Conservation (phyloP, 768 basidiomycete genomes). For the Saitozyma sp. region DNA sequence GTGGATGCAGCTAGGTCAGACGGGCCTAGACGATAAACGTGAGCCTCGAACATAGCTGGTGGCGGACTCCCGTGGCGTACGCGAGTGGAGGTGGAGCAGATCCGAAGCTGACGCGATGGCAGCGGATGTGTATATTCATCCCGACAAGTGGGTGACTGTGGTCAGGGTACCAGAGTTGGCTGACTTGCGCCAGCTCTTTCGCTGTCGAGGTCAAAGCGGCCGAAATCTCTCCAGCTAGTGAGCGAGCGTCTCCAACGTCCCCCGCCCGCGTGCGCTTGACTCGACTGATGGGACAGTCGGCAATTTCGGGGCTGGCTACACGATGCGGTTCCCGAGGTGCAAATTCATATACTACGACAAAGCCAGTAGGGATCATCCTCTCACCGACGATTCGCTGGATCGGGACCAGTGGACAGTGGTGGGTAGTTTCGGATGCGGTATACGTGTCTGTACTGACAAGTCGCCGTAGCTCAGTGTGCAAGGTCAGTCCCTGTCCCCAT, state of each 20-base stretch:
- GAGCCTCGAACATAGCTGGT: slow-evolving; percentile 44
- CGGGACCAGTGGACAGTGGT: slow-evolving; percentile 53
- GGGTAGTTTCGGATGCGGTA: slow-evolving; percentile 16
- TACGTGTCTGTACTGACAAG: background rate
- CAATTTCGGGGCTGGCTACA: slow-evolving; percentile 78
- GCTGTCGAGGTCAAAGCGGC: slow-evolving; percentile 91
- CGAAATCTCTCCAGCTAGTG: slow-evolving; percentile 77
- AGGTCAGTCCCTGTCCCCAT: background rate
- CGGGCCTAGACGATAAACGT: slow-evolving; percentile 52
- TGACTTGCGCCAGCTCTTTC: slow-evolving; percentile 68
- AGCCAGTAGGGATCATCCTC: slow-evolving; percentile 31
- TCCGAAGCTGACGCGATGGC: slow-evolving; percentile 51
- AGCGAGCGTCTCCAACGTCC: slow-evolving; percentile 4
- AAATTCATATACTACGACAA: slow-evolving; percentile 73
- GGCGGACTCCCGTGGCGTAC: no score
- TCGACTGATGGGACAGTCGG: slow-evolving; percentile 56
- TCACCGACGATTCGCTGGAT: slow-evolving; percentile 47
- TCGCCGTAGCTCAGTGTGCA: slow-evolving; percentile 2
- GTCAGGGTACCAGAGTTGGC: background rate
- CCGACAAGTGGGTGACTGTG: slow-evolving; percentile 67
- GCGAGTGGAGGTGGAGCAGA: slow-evolving; percentile 55
- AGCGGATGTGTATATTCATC: slow-evolving; percentile 87
- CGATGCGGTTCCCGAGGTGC: slow-evolving; percentile 92
- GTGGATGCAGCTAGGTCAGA: slow-evolving; percentile 56
- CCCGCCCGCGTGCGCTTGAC: background rate